These are phyloP conservation scores for Micromonas commoda DNA, from an alignment of 139 green algal species.

Conservation along the genomic window DNA sequence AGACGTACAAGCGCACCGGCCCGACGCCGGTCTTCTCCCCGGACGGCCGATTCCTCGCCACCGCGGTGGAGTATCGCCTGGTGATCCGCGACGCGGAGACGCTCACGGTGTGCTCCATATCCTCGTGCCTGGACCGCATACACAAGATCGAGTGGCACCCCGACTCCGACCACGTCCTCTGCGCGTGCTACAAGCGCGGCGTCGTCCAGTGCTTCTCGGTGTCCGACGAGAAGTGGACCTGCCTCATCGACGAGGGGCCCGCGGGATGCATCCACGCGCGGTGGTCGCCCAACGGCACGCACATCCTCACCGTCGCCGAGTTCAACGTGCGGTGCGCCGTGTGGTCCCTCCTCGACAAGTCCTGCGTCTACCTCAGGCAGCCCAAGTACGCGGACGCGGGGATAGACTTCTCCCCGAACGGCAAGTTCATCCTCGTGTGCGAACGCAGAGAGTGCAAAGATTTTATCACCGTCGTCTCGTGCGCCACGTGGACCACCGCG, in stretches of 20 bases:
- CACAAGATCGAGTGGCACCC: constrained; percentile 66
- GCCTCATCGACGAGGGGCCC: constrained; percentile 77
- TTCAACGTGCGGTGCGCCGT: constrained; percentile 73
- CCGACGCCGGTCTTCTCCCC: constrained; percentile 57
- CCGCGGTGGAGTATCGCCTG: constrained; percentile 64
- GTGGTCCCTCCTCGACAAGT: constrained; percentile 66
- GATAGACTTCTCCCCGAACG: constrained; percentile 64
- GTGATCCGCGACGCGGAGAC: constrained; percentile 56
- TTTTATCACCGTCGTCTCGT: neutral
- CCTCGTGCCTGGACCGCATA: constrained; percentile 72
- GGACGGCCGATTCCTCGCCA: constrained; percentile 59
- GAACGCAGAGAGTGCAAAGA: constrained; percentile 48
- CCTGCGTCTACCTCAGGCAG: constrained; percentile 54
- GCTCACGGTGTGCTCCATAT: constrained; percentile 26
- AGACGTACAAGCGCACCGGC: constrained; percentile 53
- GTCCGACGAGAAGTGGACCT: constrained; percentile 69
- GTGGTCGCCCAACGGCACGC: constrained; percentile 47
- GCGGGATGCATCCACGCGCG: constrained; percentile 44
- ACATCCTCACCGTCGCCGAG: constrained; percentile 58
- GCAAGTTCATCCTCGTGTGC: constrained; percentile 58
- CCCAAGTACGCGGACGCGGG: constrained; percentile 61
- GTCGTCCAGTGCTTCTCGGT: constrained; percentile 68
- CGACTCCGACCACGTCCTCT: constrained; percentile 67
- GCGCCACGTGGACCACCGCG: neutral
- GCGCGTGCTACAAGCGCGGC: constrained; percentile 48